Base-by-base conservation (phyloP, 2,329 filamentous ascomycete species). In the Myrmaecium sp. region DNA sequence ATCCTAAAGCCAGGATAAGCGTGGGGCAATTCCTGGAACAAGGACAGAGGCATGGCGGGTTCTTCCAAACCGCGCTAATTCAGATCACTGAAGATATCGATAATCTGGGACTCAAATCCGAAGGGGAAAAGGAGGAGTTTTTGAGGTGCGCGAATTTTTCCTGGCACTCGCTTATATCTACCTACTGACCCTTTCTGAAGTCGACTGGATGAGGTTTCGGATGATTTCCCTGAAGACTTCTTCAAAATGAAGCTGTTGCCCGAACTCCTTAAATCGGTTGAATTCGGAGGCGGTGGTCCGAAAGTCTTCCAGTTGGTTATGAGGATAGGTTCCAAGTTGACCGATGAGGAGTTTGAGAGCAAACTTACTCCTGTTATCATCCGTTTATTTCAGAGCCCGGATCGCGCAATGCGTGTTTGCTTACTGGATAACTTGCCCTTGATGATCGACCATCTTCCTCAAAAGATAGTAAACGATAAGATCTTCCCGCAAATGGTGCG, bases 221-320 rank as follows among this genome's bases (percentile, higher is more conserved):
- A 94, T 38, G 84, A 98, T 49, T 94, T 95, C 34, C 89, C 89
- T 0, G 86, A 94, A 45, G 89, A 95, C 32, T 98, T 93, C 51
- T 93, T 95, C 62, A 92, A 91, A 47, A 79, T 92, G 66, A 98
- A 95, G 45, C 73, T 98, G 3, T 62, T 98, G 6, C 89, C 89
- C 0, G 89, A 98, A 46, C 60, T 98, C 16, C 64, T 98, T n/a
- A 98, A 95, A 47, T 93, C 84, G 0, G 83, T 95, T n/a, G 89
- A 98, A 44, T 98, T 94, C 49, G 89, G 89, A 5, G 89, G 86
- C 7, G 89, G 89, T 15, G 89, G 89, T 0, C 80, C 86, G 0
- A 91, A 92, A 44, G 84, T 92, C 1, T 79, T 98, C 32, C 58
- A 65, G 1, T 73, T 92, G 2, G 80, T 93, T 21, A 72, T 95